A percentile compares a stretch with the other conserved stretches of the same genome.
Evolutionary conservation across 495 filamentous ascomycete species (phyloP).

Genomic region (Hypoxylon crocopeplum): DNA sequence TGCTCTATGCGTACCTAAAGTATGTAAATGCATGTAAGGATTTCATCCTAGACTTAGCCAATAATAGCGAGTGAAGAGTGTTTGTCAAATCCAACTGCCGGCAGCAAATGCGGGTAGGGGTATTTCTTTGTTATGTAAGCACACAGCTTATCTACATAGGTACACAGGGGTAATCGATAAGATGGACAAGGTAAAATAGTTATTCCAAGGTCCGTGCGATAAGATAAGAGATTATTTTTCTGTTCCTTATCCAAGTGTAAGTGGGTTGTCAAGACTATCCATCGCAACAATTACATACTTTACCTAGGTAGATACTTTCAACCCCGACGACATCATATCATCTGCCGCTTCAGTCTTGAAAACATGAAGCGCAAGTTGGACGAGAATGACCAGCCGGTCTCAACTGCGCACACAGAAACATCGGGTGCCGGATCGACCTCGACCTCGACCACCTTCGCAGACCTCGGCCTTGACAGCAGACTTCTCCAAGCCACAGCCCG

Average conservation of each 20-base stretch:
- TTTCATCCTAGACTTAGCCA: too few species aligned
- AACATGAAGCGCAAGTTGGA: slow-evolving; percentile 65
- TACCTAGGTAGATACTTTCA: too few species aligned
- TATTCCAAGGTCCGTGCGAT: slow-evolving; percentile 24
- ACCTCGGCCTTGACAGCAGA: slow-evolving; percentile 79
- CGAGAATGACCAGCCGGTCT: slow-evolving; percentile 54
- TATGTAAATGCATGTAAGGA: too few species aligned
- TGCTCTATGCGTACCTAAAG: too few species aligned
- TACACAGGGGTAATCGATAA: neutral
- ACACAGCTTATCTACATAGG: too few species aligned
- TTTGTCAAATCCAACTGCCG: neutral
- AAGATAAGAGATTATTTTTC: slow-evolving; percentile 38
- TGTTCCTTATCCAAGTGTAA: too few species aligned
- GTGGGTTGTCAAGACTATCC: too few species aligned
- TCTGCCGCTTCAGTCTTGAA: neutral
- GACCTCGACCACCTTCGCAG: slow-evolving; percentile 53
- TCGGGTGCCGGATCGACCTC: slow-evolving; percentile 17
- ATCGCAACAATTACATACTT: too few species aligned
- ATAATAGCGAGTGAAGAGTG: neutral
- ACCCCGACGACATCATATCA: neutral
- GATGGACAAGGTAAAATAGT: slow-evolving; percentile 18
- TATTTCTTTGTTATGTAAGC: too few species aligned
- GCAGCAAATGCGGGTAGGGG: neutral
- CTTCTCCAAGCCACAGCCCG: slow-evolving; percentile 85
- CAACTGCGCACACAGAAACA: slow-evolving; percentile 22